Base-by-base conservation (phyloP, 192 early-diverging fungal species). In the Coemansia sp. region DNA sequence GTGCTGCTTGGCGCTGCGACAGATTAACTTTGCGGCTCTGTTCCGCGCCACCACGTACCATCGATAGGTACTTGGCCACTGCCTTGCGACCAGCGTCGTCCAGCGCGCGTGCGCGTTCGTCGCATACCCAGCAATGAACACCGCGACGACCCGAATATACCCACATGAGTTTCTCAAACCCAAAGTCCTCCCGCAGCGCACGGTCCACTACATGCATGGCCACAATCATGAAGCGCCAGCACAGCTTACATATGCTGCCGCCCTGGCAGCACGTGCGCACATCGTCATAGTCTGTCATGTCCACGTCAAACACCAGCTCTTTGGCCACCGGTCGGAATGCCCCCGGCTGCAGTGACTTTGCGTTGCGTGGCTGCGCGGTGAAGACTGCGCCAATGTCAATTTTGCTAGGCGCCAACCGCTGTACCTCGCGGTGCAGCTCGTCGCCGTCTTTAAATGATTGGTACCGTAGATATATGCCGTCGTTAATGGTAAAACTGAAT, bases 221-320 rank as follows among this genome's bases (percentile, higher is more conserved):
- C 24, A 97, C 77, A 0, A 86, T 90, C 93, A 98, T 95, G 48
- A 96, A 95, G 60, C 86, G 76, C 96, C 96, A 98, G 75, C 96
- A 98, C 73, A 88, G 93, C 10, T 21, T 52, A 65, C 96, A 98
- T 23, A 98, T 89, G 64, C 86, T 81, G 15, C 87, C 96, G 61
- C 92, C 93, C 66, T 69, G 86, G 82, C 94, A 98, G 71, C 96
- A 98, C 6, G 93, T 96, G 46, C 96, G 85, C 47, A 98, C 85
- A 31, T 97, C 95, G 73, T 98, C 96, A 66, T 98, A 98, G 76
- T 98, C 97, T 1, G 94, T 96, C 93, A 98, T 93, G 84, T 98
- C 97, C 61, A 98, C 96, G 89, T 98, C 97, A 84, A 98, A 94
- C 26, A 98, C 92, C 40, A 98, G 79, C 68, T 98, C 97, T 61